These are phyloP conservation scores for Baeospora myosura DNA, from an alignment of 1,284 basidiomycete genomes.

Conservation along the genomic window DNA sequence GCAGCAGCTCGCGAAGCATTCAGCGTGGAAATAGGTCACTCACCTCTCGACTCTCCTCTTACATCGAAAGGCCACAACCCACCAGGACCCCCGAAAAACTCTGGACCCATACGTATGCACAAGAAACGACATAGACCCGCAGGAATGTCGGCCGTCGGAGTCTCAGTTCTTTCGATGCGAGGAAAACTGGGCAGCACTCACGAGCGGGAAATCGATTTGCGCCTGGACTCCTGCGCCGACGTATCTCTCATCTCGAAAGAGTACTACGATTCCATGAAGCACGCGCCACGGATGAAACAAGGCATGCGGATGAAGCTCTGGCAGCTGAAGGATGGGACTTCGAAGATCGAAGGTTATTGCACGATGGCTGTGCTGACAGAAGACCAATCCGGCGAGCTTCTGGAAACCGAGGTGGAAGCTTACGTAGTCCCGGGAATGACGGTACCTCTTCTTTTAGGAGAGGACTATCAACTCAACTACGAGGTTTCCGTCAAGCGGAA, in stretches of 20 bases:
- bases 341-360: conserved; percentile 12
- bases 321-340: conserved; percentile 10
- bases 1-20: too few relatives aligned
- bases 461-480: conserved; percentile 21
- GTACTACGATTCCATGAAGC: conserved; percentile 4
- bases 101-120: not conserved
- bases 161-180: not conserved
- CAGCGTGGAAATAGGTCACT: too few relatives aligned
- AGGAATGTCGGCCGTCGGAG: not conserved
- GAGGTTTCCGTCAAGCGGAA: conserved; percentile 9
- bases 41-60: too few relatives aligned
- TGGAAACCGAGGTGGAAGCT: conserved; percentile 18
- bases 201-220: not conserved
- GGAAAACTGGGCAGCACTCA: not conserved
- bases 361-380: conserved; percentile 2
- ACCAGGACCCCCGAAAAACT: too few relatives aligned
- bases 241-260: conserved; percentile 13
- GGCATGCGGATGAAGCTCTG: conserved; percentile 13
- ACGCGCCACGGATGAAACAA: not conserved
- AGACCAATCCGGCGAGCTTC: conserved; percentile 1
- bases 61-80: too few relatives aligned
- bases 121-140: not conserved
- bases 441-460: conserved; percentile 19
- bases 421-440: conserved; percentile 23
- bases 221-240: conserved; percentile 14